Base-by-base conservation (phyloP, 495 filamentous ascomycete species). In the Parathielavia appendiculata region DNA sequence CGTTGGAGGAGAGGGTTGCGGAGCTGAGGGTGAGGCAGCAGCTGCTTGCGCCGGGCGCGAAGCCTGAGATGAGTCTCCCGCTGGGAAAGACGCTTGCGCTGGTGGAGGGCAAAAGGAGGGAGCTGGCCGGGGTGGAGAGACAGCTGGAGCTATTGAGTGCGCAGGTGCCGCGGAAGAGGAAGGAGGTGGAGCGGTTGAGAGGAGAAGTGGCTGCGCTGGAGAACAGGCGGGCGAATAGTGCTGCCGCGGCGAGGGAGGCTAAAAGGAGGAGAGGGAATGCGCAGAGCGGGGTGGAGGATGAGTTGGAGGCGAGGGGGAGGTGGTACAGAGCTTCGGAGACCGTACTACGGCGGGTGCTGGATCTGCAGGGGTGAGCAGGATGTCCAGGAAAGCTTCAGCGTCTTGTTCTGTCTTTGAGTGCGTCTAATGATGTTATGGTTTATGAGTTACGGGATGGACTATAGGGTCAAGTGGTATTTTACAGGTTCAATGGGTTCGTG, bases 291-390 rank as follows among this genome's bases (percentile, higher is more conserved):
- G 81, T 86, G 32, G 86, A 83, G 52, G 89, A 93, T 69, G 89
- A 92, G 54, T 69, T 95, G 22, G 90, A 95, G 66, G 86, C 90
- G 71, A 81, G 82, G 70, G 91, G 89, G 16, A 75, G 89, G 64
- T 96, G 91, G 91, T 86, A 87, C 66, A 82, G 82, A 59, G 85
- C 86, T 32, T 82, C 85, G 1, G 89, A 92, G 69, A 73, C 75
- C 14, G 82, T 79, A 2, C 73, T 95, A 69, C 85, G 81, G 63
- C 80, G 80, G 48, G 75, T 95, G 67, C 74, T 93, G 56, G 84
- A 72, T 36, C 60, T 69, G 30, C 22, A 66, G 34, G 51, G 40
- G 38, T 58, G 44, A 52, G 32, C 19, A 4, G 30, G 17, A 8
- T 55, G 34, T 11, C 40, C 38, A 26, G 39, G 36, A 30, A 6